Evolutionary conservation across 495 filamentous ascomycete species (phyloP), one percentile per base, ranked within the genome.

Genomic region (Acidiella bohemica): DNA sequence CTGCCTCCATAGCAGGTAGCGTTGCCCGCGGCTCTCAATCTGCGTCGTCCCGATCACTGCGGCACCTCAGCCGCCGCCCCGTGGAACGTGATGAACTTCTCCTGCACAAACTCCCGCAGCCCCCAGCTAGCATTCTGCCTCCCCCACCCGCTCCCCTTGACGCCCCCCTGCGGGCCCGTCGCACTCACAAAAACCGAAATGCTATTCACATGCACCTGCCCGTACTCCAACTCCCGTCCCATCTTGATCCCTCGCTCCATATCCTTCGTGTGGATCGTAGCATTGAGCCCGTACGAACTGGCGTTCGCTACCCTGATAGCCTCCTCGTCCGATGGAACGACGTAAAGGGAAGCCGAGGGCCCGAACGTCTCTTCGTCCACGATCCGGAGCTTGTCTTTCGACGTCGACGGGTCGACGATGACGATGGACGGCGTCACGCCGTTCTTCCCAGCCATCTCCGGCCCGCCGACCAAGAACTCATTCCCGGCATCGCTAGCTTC

Each of bases 51-150:
- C n/a, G n/a, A n/a, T n/a, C n/a, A 23, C 13, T 8, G 25, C 39
- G 34, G 34, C 13, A 23, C 34, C n/a, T 37, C 34, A 2, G 34
- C 34, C 23, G 32, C 42, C 42, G 16, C 39, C 5, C 52, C 52
- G 45, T 56, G 53, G 17, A 41, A 56, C 18, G 47, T 51, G 16
- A 57, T 49, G 34, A 51, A 57, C 39, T 58, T 58, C 24, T 55
- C 52, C 11, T 45, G 32, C 36, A 52, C 17, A 27, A 49, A 53
- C 33, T 53, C 50, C 24, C 39, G 25, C 35, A 53, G 17, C 1
- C 50, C 50, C 44, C 45, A 52, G 10, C 29, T 16, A 10, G 39
- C 44, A 39, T 52, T 52, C 35, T 48, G 45, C 28, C 49, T 27
- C 10, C 49, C 49, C 49, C 49, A 52, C 23, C 49, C 49, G 17